Conservation (phyloP, 805 yeast species). For the Ogataea populi-albae region DNA sequence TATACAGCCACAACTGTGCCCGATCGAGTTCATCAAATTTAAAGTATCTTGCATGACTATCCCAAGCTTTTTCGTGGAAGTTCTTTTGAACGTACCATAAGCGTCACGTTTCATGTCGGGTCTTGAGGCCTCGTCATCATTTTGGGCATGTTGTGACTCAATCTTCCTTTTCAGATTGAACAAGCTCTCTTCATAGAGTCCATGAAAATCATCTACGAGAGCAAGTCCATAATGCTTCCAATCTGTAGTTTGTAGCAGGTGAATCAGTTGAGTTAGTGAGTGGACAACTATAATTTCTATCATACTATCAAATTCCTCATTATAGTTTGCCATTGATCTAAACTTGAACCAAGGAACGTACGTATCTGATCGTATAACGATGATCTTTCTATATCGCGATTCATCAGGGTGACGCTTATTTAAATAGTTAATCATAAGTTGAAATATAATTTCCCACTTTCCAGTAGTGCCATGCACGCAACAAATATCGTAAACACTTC, state of each 20-base stretch:
- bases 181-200: conserved; percentile 19
- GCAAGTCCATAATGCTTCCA: conserved; percentile 21
- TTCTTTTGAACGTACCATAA: conserved; percentile 18
- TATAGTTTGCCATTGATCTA: conserved; percentile 6
- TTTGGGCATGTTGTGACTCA: conserved; percentile 2
- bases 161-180: conserved; percentile 8
- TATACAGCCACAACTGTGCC: conserved; percentile 11
- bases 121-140: conserved; percentile 1
- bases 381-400: conserved; percentile 5
- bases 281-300: conserved; percentile 18
- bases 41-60: conserved; percentile 22
- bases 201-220: conserved; percentile 29
- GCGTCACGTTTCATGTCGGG: conserved; percentile 17
- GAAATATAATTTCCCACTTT: conserved; percentile 27
- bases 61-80: conserved; percentile 22
- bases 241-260: conserved; percentile 18
- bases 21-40: conserved; percentile 15
- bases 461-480: conserved; percentile 28
- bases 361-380: conserved; percentile 16
- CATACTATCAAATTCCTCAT: conserved; percentile 1
- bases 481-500: conserved; percentile 29
- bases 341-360: conserved; percentile 29
- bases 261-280: conserved; percentile 22
- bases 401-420: neutral
- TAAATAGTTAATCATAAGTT: conserved; percentile 13